A percentile compares a stretch with the other conserved stretches of the same genome.
Evolutionary conservation across 768 basidiomycete genomes (phyloP).

Genomic region (Leccinum fibrillosum): DNA sequence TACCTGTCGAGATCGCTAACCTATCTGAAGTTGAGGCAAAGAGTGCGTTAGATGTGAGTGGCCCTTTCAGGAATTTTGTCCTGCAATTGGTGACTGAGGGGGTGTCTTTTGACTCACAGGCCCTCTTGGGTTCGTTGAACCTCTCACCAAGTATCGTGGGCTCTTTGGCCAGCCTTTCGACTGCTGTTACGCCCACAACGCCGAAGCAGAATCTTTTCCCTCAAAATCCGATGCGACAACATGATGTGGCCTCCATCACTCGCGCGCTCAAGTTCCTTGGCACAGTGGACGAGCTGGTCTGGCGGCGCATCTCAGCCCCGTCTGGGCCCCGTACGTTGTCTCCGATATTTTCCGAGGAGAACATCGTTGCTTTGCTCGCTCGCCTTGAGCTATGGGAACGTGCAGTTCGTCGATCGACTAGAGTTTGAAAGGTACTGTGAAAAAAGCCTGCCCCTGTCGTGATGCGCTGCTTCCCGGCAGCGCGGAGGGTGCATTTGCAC

Average conservation of each 20-base stretch:
- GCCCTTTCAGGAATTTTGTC: neutral
- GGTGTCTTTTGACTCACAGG: constrained; percentile 3
- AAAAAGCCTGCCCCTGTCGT: neutral
- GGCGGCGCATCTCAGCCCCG: constrained; percentile 18
- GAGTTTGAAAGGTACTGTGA: constrained; percentile 4
- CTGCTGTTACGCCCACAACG: neutral
- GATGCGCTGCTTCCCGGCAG: neutral
- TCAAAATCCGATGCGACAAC: neutral
- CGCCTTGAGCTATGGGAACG: constrained; percentile 31
- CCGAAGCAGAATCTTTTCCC: neutral
- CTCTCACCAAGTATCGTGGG: constrained; percentile 4
- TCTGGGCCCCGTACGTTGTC: constrained; percentile 9
- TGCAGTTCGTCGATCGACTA: constrained; percentile 20
- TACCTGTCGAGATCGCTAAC: constrained; percentile 12
- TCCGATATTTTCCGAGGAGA: constrained; percentile 25
- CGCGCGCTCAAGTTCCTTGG: constrained; percentile 25
- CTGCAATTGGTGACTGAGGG: neutral
- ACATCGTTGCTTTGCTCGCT: constrained; percentile 18
- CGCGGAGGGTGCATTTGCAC: neutral
- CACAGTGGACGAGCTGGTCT: constrained; percentile 27
- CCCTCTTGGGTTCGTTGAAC: constrained; percentile 11
- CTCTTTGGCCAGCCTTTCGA: neutral
- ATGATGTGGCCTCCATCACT: constrained; percentile 20
- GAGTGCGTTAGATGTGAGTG: constrained; percentile 19
- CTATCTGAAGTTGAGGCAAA: constrained; percentile 27